Base-by-base conservation (phyloP, 805 yeast genomes). In the Ogataea pini region DNA sequence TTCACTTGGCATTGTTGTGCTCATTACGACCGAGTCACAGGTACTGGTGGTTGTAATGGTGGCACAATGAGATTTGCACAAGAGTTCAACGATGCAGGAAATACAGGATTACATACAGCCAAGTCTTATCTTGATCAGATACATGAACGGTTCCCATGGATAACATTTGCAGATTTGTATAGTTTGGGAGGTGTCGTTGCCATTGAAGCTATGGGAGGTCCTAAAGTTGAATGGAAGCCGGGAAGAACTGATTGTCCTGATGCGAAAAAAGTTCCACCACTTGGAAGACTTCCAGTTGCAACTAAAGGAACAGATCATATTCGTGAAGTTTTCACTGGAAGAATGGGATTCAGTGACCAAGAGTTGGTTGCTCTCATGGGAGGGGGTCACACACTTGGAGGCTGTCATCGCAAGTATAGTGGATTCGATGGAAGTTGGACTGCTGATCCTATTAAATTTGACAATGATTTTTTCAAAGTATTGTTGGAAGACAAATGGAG, bases 1-100 rank as follows among this genome's bases (percentile, higher is more conserved):
- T 75, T 87, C 47, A 86, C 96, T 22, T 89, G 96, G 96, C 96
- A 89, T 64, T 79, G 85, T 29, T 78, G 88, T 48, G 96, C 95
- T n/a, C 86, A 94, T 16, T 89, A 75, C 66, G 89, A 87, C 59
- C 71, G 71, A 55, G 69, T 72, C 17, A 72, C 62, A 20, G 68
- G 70, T 7, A 70, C 72, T 14, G 89, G 88, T 37, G 89, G 89
- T 2, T 80, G 88, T 1, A 82, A 75, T 58, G 89, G 89, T 37
- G 89, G 89, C 40, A 83, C 90, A 12, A 81, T 83, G 77, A 72
- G 75, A 46, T 68, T 70, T 57, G 70, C 68, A 0, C 80, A 79
- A 27, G 83, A 81, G 67, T 60, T 84, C 63, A 64, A 74, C 60
- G 82, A 77, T 55, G 73, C 73, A 8, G 81, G 85, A 42, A 86